A percentile compares a stretch with the other conserved stretches of the same genome.
Evolutionary conservation across 495 filamentous ascomycete species (phyloP).

Genomic region (Xylaria castorea): DNA sequence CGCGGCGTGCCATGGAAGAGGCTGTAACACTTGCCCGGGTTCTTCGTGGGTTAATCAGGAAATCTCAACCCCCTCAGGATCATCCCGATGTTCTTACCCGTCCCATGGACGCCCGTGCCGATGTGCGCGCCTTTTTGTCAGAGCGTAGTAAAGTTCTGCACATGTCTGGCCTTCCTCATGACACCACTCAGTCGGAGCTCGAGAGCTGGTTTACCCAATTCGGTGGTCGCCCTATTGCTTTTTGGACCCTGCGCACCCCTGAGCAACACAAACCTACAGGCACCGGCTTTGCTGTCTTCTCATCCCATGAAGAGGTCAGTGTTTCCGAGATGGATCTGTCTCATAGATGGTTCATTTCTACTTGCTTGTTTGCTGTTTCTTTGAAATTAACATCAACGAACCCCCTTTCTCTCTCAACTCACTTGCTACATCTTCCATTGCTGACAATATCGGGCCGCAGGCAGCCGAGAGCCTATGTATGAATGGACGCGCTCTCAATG

Average conservation of each 20-base stretch:
- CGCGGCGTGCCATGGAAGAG: conserved; percentile 96
- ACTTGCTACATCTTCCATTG: conserved; percentile 29
- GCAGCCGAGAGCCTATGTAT: conserved; percentile 97
- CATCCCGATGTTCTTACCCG: conserved; percentile 92
- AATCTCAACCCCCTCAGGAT: conserved; percentile 91
- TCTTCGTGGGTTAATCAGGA: conserved; percentile 87
- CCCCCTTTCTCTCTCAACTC: neutral
- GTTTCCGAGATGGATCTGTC: neutral
- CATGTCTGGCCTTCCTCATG: conserved; percentile 94
- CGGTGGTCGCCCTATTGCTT: conserved; percentile 96
- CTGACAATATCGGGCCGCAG: conserved; percentile 48
- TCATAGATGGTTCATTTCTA: neutral
- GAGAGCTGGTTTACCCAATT: conserved; percentile 99
- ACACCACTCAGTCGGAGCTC: conserved; percentile 96
- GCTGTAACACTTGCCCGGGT: conserved; percentile 92
- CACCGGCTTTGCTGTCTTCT: conserved; percentile 96
- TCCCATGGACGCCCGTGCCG: conserved; percentile 95
- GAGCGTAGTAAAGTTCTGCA: conserved; percentile 98
- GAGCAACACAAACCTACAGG: conserved; percentile 99
- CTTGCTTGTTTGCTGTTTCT: neutral
- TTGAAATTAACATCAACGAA: neutral
- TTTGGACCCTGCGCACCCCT: conserved; percentile 97
- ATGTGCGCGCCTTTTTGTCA: conserved; percentile 93
- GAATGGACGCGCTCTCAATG: conserved; percentile 97
- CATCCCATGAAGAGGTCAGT: conserved; percentile 97